Conservation (phyloP, 176 grass and related monocot species). For the Hsuehochloa calcarea region DNA sequence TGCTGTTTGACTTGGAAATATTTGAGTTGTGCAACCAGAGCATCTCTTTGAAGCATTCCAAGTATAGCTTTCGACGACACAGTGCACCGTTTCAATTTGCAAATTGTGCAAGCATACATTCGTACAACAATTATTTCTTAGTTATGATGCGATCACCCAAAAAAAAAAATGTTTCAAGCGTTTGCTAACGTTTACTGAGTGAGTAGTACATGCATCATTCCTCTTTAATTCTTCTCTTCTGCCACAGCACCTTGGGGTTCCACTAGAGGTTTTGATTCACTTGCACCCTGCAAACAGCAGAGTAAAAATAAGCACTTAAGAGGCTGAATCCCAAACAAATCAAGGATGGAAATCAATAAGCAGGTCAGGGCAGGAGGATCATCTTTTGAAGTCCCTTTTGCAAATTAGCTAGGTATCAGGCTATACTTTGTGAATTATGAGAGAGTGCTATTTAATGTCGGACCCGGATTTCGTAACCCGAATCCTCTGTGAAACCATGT, state of each 20-base stretch:
- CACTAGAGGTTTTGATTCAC: constrained; percentile 36
- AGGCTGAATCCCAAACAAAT: not conserved
- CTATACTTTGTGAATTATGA: too few relatives aligned
- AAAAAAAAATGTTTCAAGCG: not conserved
- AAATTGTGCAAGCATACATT: not conserved
- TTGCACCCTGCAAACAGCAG: constrained; percentile 34
- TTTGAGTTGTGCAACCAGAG: not conserved
- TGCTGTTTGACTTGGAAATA: not conserved
- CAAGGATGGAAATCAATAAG: not conserved
- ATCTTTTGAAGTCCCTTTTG: not conserved
- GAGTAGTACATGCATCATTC: constrained; percentile 7
- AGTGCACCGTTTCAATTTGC: not conserved
- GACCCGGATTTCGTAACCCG: too few relatives aligned
- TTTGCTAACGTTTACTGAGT: not conserved
- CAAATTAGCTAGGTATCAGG: too few relatives aligned
- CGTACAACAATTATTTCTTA: constrained; percentile 27
- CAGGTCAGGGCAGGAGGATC: not conserved
- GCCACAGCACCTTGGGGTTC: constrained; percentile 14
- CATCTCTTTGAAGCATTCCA: not conserved
- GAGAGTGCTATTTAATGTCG: too few relatives aligned
- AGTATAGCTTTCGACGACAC: too few relatives aligned
- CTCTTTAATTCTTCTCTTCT: constrained; percentile 53
- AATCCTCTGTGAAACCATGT: too few relatives aligned
- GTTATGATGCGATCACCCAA: not conserved
- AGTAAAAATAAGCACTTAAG: not conserved